Base-by-base conservation (phyloP, 2,329 filamentous ascomycete genomes). In the Fusarium humuli region DNA sequence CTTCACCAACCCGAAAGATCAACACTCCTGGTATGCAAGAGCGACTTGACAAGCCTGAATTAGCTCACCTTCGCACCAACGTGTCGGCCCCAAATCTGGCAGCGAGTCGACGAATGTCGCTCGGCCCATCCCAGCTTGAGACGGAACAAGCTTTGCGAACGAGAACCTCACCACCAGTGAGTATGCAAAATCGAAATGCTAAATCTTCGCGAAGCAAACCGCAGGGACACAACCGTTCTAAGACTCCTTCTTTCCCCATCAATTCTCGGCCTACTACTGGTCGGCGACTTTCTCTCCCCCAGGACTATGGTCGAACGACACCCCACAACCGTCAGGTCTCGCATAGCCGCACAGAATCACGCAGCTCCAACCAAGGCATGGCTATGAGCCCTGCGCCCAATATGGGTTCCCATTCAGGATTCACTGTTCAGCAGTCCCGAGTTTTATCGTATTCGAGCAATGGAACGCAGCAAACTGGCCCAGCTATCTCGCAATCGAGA, bases 131-230 rank as follows among this genome's bases (percentile, higher is more conserved):
- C 7, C 60, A 50, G 45, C 49, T 57, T 12, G 67, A 65, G 13
- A 37, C 60, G 18, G 61, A 73, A 40, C 61, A 73, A 14, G 57
- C 70, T 22, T 76, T 73, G 42, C 79, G 76, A 58, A 71, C 77
- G 12, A 81, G 73, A 56, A 79, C 80, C 0, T 78, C 81, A 5
- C 81, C 82, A 1, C 82, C 83, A 0, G 78, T 84, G 29, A 84
- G 81, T 69, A 80, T 84, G 76, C 77, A 77, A n/a, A 83, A 80
- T 6, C 79, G 81, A 27, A 81, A 79, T 30, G 76, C 67, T 14
- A 79, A 75, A 44, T 66, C 67, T 20, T 44, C 73, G 5, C 68
- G 62, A 13, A 60, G 65, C 7, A 65, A 73, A 41, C 7, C 62
- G 18, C 58, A 62, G 7, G 59, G 60, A 1, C 63, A 71, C 11